Percentiles rank a stretch among this genome's conserved stretches.
Evolutionary conservation across 257 asterid genomes (phyloP).

Genomic region (Solanum sejunctum): DNA sequence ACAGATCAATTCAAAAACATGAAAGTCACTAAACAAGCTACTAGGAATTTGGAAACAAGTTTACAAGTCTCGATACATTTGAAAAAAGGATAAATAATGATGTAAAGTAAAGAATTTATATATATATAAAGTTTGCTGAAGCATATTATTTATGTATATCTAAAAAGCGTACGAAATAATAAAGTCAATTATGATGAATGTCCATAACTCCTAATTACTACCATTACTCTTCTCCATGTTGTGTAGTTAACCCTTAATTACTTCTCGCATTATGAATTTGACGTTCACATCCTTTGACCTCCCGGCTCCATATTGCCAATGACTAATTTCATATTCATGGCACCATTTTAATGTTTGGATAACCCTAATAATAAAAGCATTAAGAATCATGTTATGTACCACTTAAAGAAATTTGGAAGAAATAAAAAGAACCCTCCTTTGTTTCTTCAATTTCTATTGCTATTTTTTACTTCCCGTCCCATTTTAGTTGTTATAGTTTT

Average conservation of each 20-base stretch:
- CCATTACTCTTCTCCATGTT: no score
- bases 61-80: no score
- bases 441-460: neutral
- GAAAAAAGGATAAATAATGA: no score
- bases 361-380: neutral
- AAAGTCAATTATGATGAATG: neutral
- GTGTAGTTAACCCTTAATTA: no score
- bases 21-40: no score
- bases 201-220: neutral
- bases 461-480: neutral
- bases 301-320: neutral
- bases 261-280: no score
- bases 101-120: no score
- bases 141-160: neutral
- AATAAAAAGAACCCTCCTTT: neutral
- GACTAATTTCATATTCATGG: neutral
- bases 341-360: neutral
- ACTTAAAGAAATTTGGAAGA: neutral
- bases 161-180: neutral
- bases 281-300: neutral
- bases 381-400: neutral
- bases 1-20: no score
- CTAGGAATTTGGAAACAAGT: no score
- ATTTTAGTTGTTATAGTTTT: no score
- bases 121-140: neutral